Conservation (phyloP, 2,329 filamentous ascomycete species). For the Botrytis hyacinthi region DNA sequence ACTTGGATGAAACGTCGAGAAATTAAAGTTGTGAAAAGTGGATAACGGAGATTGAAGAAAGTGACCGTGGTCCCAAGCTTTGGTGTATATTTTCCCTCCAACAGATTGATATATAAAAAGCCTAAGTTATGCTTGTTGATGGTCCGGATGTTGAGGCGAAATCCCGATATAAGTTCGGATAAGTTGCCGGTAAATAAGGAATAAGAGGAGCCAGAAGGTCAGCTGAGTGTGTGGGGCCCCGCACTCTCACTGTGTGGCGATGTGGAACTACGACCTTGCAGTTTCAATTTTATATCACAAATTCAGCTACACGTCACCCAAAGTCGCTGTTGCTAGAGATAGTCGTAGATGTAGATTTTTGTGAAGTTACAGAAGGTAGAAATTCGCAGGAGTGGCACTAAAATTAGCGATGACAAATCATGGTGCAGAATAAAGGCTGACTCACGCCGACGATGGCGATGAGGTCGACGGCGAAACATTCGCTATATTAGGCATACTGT, state of each 20-base stretch:
- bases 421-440: neutral
- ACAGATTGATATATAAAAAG: neutral
- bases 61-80: conserved; percentile 28
- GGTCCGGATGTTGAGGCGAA: neutral
- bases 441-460: conserved; percentile 4
- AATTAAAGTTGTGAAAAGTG: conserved; percentile 7
- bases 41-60: conserved; percentile 5
- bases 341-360: neutral
- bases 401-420: neutral
- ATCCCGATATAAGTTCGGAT: conserved; percentile 4
- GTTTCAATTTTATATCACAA: neutral
- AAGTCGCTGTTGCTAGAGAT: neutral
- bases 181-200: neutral
- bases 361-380: too few relatives aligned
- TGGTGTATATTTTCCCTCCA: conserved; percentile 12
- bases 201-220: neutral
- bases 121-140: neutral
- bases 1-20: conserved; percentile 1
- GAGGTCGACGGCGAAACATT: neutral
- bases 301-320: rapidly evolving
- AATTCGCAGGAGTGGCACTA: neutral
- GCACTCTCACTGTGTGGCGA: neutral
- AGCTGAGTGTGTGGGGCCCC: neutral
- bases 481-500: neutral
- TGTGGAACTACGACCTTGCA: neutral